phyloP scores from a whole-genome alignment of 2,329 filamentous ascomycete species.

The Fusarium sp. region DNA sequence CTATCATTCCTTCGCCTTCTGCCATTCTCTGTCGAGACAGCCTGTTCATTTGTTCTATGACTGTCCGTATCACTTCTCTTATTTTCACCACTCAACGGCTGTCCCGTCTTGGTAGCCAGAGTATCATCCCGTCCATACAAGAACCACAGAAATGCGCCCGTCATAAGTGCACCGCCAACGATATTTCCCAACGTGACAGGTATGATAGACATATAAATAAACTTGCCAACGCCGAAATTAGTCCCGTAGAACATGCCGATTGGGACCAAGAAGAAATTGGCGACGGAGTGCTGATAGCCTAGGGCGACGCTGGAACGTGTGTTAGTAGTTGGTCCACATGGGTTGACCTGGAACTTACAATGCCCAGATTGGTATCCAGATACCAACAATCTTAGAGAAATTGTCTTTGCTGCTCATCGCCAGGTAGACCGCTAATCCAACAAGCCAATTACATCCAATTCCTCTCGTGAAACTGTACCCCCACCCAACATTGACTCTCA shows the following conservation, averaged over 20 bases:
- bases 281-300: not conserved
- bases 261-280: not conserved
- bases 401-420: not conserved
- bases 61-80: not conserved
- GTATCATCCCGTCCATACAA: not conserved
- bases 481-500: not conserved
- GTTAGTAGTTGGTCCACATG: accelerated
- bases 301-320: not conserved
- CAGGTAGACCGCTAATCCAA: not conserved
- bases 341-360: not conserved
- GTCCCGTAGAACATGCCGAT: not conserved
- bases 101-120: not conserved
- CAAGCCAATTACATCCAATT: not conserved
- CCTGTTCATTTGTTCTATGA: not conserved
- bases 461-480: not conserved
- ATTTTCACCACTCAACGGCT: not conserved
- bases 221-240: not conserved
- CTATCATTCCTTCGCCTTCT: not conserved
- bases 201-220: not conserved
- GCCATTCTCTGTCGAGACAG: not conserved
- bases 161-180: not conserved
- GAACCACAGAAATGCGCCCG: conserved; percentile 5
- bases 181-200: not conserved
- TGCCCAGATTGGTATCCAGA: not conserved
- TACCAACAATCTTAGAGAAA: conserved; percentile 1